Percentiles rank a stretch among this genome's conserved stretches.
Conservation (phyloP, 148 eudicot species). For the Rhododendron simsii region DNA sequence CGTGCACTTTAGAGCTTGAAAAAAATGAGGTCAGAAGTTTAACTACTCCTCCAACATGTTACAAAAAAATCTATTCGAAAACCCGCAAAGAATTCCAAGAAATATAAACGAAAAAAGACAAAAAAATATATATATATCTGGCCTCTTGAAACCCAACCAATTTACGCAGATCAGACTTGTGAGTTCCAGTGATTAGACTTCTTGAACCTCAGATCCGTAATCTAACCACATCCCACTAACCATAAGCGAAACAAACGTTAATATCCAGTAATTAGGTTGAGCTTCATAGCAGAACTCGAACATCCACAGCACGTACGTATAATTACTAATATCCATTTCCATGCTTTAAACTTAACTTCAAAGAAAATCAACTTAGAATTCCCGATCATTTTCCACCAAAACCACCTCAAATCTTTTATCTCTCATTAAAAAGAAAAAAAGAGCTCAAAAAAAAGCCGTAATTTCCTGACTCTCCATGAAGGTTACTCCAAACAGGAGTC, state of each 20-base stretch:
- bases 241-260: neutral
- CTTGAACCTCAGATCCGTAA: neutral
- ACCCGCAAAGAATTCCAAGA: neutral
- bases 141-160: neutral
- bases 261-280: neutral
- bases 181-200: neutral
- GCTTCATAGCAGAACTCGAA: conserved; percentile 11
- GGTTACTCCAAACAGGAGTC: neutral
- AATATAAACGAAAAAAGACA: no score
- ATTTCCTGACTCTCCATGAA: neutral
- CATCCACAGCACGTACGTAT: conserved; percentile 1
- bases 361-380: neutral
- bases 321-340: neutral
- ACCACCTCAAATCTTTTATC: neutral
- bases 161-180: neutral
- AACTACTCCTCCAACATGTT: no score
- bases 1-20: no score
- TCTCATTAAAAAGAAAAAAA: neutral
- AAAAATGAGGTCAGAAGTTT: no score
- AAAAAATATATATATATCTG: neutral
- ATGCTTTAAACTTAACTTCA: neutral
- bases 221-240: neutral
- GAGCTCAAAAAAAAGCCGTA: neutral
- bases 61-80: neutral
- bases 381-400: neutral